Evolutionary conservation across 2,329 filamentous ascomycete genomes (phyloP).

Genomic region (Botrytis porri): DNA sequence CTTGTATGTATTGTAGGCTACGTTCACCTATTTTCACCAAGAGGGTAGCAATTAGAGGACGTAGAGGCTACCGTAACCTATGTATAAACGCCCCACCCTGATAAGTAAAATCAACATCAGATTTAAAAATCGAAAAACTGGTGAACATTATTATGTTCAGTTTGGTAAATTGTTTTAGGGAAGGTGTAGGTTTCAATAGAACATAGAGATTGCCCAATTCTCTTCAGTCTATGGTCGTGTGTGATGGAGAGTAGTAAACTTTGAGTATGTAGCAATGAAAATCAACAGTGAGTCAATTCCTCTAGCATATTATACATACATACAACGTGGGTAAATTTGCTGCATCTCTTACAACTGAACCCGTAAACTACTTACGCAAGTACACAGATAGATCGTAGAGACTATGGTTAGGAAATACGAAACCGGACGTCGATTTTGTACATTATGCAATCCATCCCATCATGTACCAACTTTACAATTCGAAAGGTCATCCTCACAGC

Average conservation of each 20-base stretch:
- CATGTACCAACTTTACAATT: background rate
- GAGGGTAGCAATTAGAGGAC: no score
- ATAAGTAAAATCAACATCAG: no score
- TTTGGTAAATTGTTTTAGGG: no score
- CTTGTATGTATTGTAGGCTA: no score
- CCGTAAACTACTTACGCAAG: background rate
- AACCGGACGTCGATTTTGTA: background rate
- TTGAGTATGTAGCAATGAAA: background rate
- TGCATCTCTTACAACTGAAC: background rate
- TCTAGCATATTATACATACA: background rate
- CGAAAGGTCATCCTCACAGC: background rate
- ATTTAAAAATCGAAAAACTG: no score
- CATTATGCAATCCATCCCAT: background rate
- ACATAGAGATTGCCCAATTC: no score
- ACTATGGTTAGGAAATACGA: background rate
- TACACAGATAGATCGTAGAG: background rate
- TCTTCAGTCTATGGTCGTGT: background rate
- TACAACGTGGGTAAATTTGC: background rate
- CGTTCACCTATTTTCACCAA: no score
- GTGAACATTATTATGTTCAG: no score
- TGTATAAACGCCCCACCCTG: no score
- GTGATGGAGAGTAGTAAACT: fast-evolving
- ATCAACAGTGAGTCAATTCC: background rate
- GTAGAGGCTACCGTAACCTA: no score
- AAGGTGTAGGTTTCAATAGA: no score